phyloP scores from a whole-genome alignment of 2,329 filamentous ascomycete genomes.

The Endothia cerciana region DNA sequence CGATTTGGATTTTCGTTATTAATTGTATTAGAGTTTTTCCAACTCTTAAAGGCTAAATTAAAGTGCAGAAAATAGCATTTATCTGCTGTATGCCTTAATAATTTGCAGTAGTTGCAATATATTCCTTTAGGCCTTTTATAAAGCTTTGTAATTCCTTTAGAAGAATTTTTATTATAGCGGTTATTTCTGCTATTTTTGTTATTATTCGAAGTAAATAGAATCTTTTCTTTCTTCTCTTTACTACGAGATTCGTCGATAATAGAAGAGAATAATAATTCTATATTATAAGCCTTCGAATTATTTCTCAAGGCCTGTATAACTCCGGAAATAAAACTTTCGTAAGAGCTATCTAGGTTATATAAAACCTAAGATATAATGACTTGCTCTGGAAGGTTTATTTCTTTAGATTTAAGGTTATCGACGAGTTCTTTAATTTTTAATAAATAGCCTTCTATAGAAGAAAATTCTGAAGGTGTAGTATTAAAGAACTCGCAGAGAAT shows the following conservation, averaged over 20 bases:
- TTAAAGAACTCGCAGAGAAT: conserved; percentile 5
- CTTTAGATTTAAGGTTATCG: conserved; percentile 1
- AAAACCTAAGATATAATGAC: conserved; percentile 5
- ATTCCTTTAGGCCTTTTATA: conserved; percentile 8
- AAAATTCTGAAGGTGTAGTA: not conserved
- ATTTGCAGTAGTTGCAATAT: conserved; percentile 8
- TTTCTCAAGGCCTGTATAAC: not conserved
- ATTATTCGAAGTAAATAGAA: not conserved
- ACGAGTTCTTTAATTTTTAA: conserved; percentile 6
- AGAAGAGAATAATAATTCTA: not conserved
- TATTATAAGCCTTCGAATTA: not conserved
- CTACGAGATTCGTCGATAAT: conserved; percentile 3
- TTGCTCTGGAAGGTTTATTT: not conserved
- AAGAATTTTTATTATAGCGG: not conserved
- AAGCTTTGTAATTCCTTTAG: not conserved
- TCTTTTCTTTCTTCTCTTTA: conserved; percentile 6
- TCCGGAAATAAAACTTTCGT: not conserved
- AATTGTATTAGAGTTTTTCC: not conserved
- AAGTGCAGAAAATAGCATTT: conserved; percentile 6
- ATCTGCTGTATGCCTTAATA: not conserved
- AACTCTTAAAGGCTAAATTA: not conserved
- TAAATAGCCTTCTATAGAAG: conserved; percentile 6
- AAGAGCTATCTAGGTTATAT: not conserved
- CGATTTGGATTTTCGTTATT: not conserved
- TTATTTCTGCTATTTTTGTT: not conserved